Percentiles rank a stretch among this genome's conserved stretches.
phyloP scores from a whole-genome alignment of 371 early-diverging fungal genomes.

The Rhizopus stolonifer region DNA sequence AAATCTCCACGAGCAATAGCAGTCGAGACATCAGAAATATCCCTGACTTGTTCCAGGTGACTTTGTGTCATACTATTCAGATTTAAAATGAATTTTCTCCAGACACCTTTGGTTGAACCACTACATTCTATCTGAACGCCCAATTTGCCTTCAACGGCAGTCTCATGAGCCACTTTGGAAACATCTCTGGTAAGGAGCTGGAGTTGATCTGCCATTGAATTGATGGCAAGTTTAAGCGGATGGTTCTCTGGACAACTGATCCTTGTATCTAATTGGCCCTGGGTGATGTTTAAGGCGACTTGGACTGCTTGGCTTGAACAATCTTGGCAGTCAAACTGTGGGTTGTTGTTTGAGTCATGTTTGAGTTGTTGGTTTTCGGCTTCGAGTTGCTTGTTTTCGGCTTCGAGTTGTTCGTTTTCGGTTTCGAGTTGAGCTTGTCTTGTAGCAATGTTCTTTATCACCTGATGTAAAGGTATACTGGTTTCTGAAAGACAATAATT shows the following conservation, averaged over 20 bases:
- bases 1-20: conserved; percentile 71
- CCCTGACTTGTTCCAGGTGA: conserved; percentile 67
- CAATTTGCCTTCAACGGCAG: conserved; percentile 65
- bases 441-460: no score
- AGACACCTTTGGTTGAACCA: conserved; percentile 58
- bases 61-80: conserved; percentile 67
- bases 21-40: conserved; percentile 63
- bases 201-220: conserved; percentile 65
- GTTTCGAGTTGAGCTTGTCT: no score
- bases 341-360: no score
- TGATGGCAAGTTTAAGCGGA: conserved; percentile 57
- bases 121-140: conserved; percentile 58
- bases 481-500: no score
- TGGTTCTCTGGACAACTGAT: conserved; percentile 44
- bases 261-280: conserved; percentile 48
- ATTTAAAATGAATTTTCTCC: conserved; percentile 69
- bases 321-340: conserved; percentile 40
- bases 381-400: no score
- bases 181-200: conserved; percentile 56
- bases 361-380: no score
- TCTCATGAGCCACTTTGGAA: conserved; percentile 57
- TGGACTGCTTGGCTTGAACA: conserved; percentile 47
- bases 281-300: conserved; percentile 50
- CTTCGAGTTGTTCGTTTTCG: no score
- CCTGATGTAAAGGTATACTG: no score